A percentile compares a stretch with the other conserved stretches of the same genome.
Conservation (phyloP, 352 stramenopile genomes). For the Elongisporangium anandrum region DNA sequence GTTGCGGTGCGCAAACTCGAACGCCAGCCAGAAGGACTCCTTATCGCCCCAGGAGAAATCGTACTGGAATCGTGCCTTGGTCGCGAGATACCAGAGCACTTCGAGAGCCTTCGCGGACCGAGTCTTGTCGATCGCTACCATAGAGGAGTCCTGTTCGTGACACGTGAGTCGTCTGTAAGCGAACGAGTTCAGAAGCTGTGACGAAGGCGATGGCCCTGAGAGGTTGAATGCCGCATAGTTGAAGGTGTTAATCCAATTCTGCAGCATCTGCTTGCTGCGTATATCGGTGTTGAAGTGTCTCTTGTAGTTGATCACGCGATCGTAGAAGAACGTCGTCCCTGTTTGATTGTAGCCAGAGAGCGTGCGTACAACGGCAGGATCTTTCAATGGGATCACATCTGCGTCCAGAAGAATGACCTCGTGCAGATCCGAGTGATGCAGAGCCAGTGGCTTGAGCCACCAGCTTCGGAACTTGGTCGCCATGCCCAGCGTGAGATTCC, state of each 20-base stretch:
- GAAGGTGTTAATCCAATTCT: conserved; percentile 46
- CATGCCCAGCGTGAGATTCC: conserved; percentile 18
- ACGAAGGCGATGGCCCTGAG: conserved; percentile 11
- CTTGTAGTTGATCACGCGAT: conserved; percentile 54
- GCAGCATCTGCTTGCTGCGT: conserved; percentile 29
- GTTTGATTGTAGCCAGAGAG: conserved; percentile 36
- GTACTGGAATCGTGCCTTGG: conserved; percentile 53
- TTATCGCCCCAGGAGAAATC: conserved; percentile 73
- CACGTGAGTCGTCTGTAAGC: conserved; percentile 35
- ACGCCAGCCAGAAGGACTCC: conserved; percentile 74
- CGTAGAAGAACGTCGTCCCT: conserved; percentile 58
- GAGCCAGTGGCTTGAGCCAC: conserved; percentile 45
- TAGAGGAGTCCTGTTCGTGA: conserved; percentile 71
- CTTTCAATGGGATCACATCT: conserved; percentile 33
- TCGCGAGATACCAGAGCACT: conserved; percentile 67
- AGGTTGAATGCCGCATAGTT: conserved; percentile 46
- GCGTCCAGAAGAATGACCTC: conserved; percentile 51
- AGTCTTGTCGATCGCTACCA: conserved; percentile 65
- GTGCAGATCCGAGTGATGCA: conserved; percentile 38
- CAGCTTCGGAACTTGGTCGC: conserved; percentile 32
- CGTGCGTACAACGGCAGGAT: conserved; percentile 20
- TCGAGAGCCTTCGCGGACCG: conserved; percentile 36
- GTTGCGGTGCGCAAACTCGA: conserved; percentile 35
- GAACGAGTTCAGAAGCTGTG: conserved; percentile 33
- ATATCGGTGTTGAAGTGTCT: conserved; percentile 44